phyloP scores from a whole-genome alignment of 192 early-diverging fungal species.

The Thamnidium elegans region DNA sequence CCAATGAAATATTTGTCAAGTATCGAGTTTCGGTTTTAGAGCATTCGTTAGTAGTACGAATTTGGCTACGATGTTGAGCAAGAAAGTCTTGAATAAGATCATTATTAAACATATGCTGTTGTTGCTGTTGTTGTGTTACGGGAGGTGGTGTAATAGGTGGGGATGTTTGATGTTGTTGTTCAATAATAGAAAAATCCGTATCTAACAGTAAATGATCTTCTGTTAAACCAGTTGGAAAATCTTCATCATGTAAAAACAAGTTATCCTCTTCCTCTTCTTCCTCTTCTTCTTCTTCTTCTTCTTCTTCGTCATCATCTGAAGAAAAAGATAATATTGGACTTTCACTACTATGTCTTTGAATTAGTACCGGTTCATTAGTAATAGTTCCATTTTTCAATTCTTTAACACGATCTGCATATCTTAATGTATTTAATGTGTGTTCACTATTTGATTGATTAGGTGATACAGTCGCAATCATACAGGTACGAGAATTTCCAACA shows the following conservation, averaged over 20 bases:
- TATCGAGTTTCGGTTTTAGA: slow-evolving; percentile 66
- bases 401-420: slow-evolving; percentile 83
- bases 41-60: slow-evolving; percentile 58
- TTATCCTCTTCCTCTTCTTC: slow-evolving; percentile 30
- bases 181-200: slow-evolving; percentile 32
- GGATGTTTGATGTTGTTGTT: slow-evolving; percentile 7
- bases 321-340: too few species aligned
- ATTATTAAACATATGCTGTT: slow-evolving; percentile 28
- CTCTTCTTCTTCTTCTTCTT: slow-evolving; percentile 31
- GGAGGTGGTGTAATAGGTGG: neutral
- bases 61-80: slow-evolving; percentile 58
- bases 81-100: slow-evolving; percentile 59
- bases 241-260: slow-evolving; percentile 34
- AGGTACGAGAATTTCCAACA: slow-evolving; percentile 94
- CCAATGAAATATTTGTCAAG: slow-evolving; percentile 58
- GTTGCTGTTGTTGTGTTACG: neutral
- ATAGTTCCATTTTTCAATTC: slow-evolving; percentile 31
- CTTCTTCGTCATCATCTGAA: slow-evolving; percentile 19
- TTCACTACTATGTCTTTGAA: too few species aligned
- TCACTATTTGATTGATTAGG: slow-evolving; percentile 93
- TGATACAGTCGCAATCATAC: slow-evolving; percentile 99
- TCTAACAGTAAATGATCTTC: slow-evolving; percentile 33
- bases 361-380: neutral
- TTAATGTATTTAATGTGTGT: slow-evolving; percentile 93
- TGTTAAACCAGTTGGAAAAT: slow-evolving; percentile 30